Base-by-base conservation (phyloP, 106 monocot genomes). In the Chionographis japonica region DNA sequence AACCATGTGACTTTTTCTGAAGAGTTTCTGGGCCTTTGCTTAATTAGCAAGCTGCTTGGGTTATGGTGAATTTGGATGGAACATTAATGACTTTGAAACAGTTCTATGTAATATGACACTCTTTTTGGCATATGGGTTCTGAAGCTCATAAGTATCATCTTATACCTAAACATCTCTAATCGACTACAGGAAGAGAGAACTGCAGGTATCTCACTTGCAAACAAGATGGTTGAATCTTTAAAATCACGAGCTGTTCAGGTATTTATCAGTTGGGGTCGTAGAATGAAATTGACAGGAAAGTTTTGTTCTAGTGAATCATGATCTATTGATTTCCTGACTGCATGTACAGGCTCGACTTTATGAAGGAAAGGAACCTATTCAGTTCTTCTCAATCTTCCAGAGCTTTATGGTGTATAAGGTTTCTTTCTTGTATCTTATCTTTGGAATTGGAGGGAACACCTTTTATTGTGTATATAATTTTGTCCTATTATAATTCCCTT, bases 351-450 rank as follows among this genome's bases (percentile, higher is more conserved):
- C 86, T 62, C 81, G 79, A 17, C 38, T 93, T 56, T 86, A 89
- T 84, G 89, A 93, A 74, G 93, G 89, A 75, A 86, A 93, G 68
- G 93, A 93, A 80, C 84, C 93, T 37, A 79, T 89, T 79, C 89
- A 84, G 42, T 89, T 93, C 61, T 90, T 86, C 67, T 78, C 86
- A 37, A 84, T 93, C 57, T 86, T 93, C 72, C 93, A 93, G 70
- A 93, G 81, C 66, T 89, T 89, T 79, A 81, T 88, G 51, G 71
- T 89, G 19, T 89, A 69, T 41, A 93, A 89, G 93, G 93, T 93
- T 52, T 59, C n/a, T 38, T 20, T 65, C 51, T 42, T 36, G 15
- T 20, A 40, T 41, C 41, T 40, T 8, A 35, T 36, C 8, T 11
- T 5, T 54, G 37, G 41, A 40, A 12, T 14, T 11, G 2, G 8